Percentiles rank a stretch among this genome's conserved stretches.
Conservation (phyloP, 345 rosid genomes). For the Arabidopsis arenosa region DNA sequence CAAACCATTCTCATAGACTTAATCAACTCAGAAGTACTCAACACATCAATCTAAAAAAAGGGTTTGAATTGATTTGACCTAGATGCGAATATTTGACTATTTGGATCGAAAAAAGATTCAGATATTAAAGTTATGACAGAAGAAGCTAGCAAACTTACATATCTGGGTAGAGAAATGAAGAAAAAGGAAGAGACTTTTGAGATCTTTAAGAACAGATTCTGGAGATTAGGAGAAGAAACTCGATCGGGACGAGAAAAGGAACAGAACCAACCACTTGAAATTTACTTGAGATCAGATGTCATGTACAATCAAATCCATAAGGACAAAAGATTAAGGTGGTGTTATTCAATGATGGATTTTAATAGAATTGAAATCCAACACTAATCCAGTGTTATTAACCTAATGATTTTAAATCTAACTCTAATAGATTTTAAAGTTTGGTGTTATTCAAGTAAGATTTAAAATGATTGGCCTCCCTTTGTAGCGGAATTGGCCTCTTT, state of each 20-base stretch:
- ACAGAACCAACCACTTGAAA: slow-evolving; percentile 30
- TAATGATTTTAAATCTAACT: too few relatives aligned
- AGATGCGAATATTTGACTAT: slow-evolving; percentile 39
- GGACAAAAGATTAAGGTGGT: not conserved
- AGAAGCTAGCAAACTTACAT: slow-evolving; percentile 37
- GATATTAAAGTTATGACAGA: slow-evolving; percentile 1
- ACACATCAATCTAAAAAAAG: not conserved
- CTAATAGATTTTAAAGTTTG: too few relatives aligned
- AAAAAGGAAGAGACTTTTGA: slow-evolving; percentile 24
- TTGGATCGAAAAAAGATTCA: slow-evolving; percentile 28
- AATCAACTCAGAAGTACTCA: slow-evolving; percentile 15
- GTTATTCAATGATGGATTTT: too few relatives aligned
- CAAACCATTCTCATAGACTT: not conserved
- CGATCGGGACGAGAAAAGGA: slow-evolving; percentile 31
- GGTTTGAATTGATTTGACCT: slow-evolving; percentile 1
- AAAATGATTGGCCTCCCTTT: too few relatives aligned
- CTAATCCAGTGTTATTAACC: too few relatives aligned
- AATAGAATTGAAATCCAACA: too few relatives aligned
- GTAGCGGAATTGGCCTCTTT: too few relatives aligned
- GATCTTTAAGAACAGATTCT: slow-evolving; percentile 20
- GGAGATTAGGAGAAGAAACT: slow-evolving; percentile 27
- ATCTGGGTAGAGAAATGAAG: slow-evolving; percentile 3
- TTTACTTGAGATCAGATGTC: slow-evolving; percentile 37
- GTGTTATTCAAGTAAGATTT: too few relatives aligned
- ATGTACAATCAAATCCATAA: slow-evolving; percentile 23